Evolutionary conservation across 306 rosid species (phyloP), one percentile per base, ranked within the genome.

Genomic region (Morella rubra): DNA sequence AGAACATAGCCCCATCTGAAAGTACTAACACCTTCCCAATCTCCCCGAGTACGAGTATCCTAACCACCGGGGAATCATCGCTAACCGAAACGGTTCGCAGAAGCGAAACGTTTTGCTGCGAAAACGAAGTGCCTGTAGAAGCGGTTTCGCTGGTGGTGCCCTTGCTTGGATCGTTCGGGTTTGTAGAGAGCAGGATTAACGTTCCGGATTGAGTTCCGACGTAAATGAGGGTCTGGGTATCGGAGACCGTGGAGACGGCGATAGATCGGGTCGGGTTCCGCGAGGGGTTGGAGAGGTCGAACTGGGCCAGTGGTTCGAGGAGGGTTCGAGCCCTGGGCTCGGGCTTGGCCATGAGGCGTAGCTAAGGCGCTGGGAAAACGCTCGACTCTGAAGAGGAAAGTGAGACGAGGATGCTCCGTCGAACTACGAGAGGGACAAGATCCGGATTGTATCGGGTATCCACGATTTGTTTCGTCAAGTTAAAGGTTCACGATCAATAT

Each of bases 181-280:
- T 83, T 52, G 73, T 47, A 49, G 96, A 87, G 77, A 95, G 89
- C 19, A 95, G 82, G 40, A 89, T 70, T 41, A 95, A 84, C 6
- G 86, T 75, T 44, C 97, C 98, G 66, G 93, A 85, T 69, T 83
- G 78, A 41, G 97, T 92, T 22, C 98, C 97, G 18, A 91, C 81
- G 47, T 80, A 90, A 46, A 92, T 56, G 10, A 88, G 6, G 44
- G 93, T 54, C 8, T 71, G 78, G 45, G 87, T 86, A 80, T 86
- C 81, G 45, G 96, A 71, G 44, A 86, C 70, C 0, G 80, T 77
- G 62, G 79, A 69, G 46, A 92, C 49, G 68, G 95, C 88, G 11
- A 94, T 86, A 5, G 93, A 93, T 77, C 86, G 90, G 69, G 86
- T 73, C 59, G 89, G 84, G 73, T 84, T 84, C 47, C 77, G 85